phyloP scores from a whole-genome alignment of 495 filamentous ascomycete species.

The Podospora didyma region DNA sequence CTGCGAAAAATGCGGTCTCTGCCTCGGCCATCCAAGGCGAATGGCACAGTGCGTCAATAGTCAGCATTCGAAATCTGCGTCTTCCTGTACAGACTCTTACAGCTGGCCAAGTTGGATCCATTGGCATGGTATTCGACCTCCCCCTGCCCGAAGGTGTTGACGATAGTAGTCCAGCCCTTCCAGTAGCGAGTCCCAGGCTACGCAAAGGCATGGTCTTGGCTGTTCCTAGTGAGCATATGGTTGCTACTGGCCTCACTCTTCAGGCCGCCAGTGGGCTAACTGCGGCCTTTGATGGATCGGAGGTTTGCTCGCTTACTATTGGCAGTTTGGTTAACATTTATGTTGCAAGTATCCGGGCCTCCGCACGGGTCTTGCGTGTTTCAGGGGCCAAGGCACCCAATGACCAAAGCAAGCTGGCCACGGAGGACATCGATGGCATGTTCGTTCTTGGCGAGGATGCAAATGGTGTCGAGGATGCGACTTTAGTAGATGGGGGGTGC shows the following conservation, averaged over 20 bases:
- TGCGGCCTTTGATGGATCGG: constrained; percentile 42
- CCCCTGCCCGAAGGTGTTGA: constrained; percentile 16
- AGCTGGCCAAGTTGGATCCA: constrained; percentile 83
- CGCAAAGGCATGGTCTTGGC: constrained; percentile 83
- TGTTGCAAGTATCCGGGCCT: constrained; percentile 78
- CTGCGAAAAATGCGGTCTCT: constrained; percentile 35
- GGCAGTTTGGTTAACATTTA: constrained; percentile 72
- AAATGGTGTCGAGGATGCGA: constrained; percentile 29
- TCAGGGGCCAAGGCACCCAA: constrained; percentile 17
- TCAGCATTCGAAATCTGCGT: constrained; percentile 83
- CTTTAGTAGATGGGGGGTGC: constrained; percentile 38
- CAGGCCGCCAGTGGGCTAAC: constrained; percentile 54
- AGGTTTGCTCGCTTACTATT: constrained; percentile 33
- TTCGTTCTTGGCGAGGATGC: constrained; percentile 60
- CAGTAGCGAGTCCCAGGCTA: constrained; percentile 41
- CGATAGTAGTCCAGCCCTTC: constrained; percentile 15
- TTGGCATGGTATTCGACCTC: constrained; percentile 65
- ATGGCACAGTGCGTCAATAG: constrained; percentile 74
- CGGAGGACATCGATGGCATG: constrained; percentile 52
- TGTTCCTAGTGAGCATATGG: constrained; percentile 49
- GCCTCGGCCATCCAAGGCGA: constrained; percentile 50
- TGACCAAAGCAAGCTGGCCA: constrained; percentile 19
- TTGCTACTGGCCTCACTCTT: constrained; percentile 41
- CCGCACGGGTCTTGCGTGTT: constrained; percentile 59
- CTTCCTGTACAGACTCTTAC: constrained; percentile 73